A percentile compares a stretch with the other conserved stretches of the same genome.
These are phyloP conservation scores for Baorangia bicolor DNA, from an alignment of 768 basidiomycete genomes.

Conservation along the genomic window DNA sequence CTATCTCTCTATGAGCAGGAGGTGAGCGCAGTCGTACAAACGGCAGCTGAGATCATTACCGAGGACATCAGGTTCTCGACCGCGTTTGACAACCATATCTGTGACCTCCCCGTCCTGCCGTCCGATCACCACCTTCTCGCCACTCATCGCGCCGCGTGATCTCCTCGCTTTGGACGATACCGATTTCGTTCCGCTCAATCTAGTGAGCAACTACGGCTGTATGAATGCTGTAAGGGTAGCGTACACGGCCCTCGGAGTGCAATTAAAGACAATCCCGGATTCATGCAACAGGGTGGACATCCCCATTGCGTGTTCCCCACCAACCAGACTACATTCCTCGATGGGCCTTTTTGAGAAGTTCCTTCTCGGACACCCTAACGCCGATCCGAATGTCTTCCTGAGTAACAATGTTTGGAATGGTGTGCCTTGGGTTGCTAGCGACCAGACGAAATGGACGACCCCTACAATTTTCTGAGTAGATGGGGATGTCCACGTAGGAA, in stretches of 20 bases:
- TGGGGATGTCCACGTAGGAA: neutral
- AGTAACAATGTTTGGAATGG: neutral
- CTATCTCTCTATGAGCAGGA: neutral
- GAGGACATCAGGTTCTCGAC: neutral
- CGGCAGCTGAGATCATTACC: neutral
- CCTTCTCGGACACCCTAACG: neutral
- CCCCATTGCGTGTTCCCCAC: neutral
- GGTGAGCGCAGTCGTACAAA: neutral
- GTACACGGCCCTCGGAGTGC: neutral
- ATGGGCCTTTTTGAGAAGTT: neutral
- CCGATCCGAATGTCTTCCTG: neutral
- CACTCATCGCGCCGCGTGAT: neutral
- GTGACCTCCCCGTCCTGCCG: neutral
- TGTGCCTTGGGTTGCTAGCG: neutral
- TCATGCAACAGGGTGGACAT: neutral
- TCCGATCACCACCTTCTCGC: neutral
- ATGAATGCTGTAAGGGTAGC: neutral
- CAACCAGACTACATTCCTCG: neutral
- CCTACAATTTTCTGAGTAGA: neutral
- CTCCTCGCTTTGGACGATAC: neutral
- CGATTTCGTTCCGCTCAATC: neutral
- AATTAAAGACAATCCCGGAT: neutral
- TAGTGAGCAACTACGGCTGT: too few species aligned
- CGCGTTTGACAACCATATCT: too few species aligned
- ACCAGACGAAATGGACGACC: neutral